Percentiles rank a stretch among this genome's conserved stretches.
Evolutionary conservation across 768 basidiomycete species (phyloP).

Genomic region (Lyophyllum decastes): DNA sequence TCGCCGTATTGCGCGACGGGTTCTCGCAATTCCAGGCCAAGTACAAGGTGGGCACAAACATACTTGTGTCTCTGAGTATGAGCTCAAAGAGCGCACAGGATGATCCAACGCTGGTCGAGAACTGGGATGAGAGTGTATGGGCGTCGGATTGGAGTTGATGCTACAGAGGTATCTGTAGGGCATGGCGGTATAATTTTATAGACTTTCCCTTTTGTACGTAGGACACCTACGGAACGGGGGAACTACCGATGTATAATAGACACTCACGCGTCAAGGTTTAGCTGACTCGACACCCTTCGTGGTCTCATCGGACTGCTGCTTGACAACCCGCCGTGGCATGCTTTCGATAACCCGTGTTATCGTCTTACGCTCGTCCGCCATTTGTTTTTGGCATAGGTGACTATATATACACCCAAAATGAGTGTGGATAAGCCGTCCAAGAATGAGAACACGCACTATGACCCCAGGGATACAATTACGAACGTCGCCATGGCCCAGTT

Average conservation of each 20-base stretch:
- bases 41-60: constrained; percentile 51
- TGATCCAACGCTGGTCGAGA: constrained; percentile 72
- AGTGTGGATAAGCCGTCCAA: constrained; percentile 4
- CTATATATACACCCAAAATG: constrained; percentile 31
- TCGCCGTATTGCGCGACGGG: constrained; percentile 70
- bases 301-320: constrained; percentile 32
- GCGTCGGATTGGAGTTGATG: constrained; percentile 39
- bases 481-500: constrained; percentile 85
- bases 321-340: constrained; percentile 57
- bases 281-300: constrained; percentile 8
- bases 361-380: constrained; percentile 53
- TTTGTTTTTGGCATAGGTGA: constrained; percentile 63
- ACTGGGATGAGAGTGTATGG: constrained; percentile 74
- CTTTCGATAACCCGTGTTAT: constrained; percentile 60
- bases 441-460: constrained; percentile 53
- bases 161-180: not conserved
- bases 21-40: constrained; percentile 71
- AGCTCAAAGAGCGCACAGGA: constrained; percentile 31
- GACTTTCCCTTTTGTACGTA: not conserved
- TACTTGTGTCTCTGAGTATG: not conserved
- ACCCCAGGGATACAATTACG: constrained; percentile 61
- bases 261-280: not conserved
- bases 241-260: no score
- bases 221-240: no score
- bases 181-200: not conserved